Percentiles rank a stretch among this genome's conserved stretches.
phyloP scores from a whole-genome alignment of 805 yeast genomes.

The Tetrapisispora namnaoensis region DNA sequence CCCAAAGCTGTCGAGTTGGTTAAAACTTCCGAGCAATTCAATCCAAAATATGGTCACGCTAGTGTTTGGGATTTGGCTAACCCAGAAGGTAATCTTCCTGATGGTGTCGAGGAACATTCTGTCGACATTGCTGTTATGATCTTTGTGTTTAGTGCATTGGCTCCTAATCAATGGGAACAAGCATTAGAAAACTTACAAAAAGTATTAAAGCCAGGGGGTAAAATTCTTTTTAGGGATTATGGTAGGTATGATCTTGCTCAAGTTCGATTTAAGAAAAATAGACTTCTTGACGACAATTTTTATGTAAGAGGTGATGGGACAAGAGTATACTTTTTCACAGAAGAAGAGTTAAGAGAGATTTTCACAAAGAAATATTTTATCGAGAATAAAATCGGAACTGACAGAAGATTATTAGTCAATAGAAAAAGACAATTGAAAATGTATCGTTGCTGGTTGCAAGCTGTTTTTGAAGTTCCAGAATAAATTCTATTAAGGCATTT shows the following conservation, averaged over 20 bases:
- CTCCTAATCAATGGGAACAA: constrained; percentile 82
- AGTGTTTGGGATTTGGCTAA: constrained; percentile 95
- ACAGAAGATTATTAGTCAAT: constrained; percentile 82
- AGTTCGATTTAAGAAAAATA: constrained; percentile 79
- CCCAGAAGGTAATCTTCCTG: constrained; percentile 64
- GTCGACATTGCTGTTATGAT: constrained; percentile 92
- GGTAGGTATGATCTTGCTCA: constrained; percentile 96
- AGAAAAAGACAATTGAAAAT: constrained; percentile 86
- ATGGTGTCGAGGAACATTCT: constrained; percentile 67
- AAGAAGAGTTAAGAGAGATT: constrained; percentile 73
- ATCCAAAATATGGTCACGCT: constrained; percentile 57
- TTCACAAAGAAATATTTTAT: constrained; percentile 52
- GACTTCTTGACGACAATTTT: constrained; percentile 83
- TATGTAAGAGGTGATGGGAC: constrained; percentile 98
- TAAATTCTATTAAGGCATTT: background rate
- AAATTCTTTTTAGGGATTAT: constrained; percentile 81
- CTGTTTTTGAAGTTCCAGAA: constrained; percentile 51
- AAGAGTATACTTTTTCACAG: constrained; percentile 92
- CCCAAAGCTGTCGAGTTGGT: constrained; percentile 85
- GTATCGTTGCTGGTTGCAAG: constrained; percentile 97
- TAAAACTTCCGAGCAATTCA: constrained; percentile 49
- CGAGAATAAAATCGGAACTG: constrained; percentile 78
- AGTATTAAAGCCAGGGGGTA: constrained; percentile 86
- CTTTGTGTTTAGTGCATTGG: constrained; percentile 84
- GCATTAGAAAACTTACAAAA: constrained; percentile 66